Conservation (phyloP, 2,329 filamentous ascomycete genomes). For the Trichoderma polysporum region DNA sequence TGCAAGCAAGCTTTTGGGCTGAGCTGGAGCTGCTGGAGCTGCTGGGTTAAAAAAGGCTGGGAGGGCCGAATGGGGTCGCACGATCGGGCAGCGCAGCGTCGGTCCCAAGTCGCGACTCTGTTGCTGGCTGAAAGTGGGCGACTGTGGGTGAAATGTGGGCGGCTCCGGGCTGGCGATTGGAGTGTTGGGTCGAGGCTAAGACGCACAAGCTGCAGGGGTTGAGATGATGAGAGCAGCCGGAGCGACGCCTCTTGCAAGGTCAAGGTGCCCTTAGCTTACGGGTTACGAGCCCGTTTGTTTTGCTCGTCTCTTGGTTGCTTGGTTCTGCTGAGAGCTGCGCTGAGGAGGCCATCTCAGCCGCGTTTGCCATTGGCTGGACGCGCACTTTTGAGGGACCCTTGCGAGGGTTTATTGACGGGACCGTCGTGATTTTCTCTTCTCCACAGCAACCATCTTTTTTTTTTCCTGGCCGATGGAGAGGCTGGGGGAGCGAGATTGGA, state of each 20-base stretch:
- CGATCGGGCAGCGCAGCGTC: conserved; percentile 18
- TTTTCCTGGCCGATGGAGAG: neutral
- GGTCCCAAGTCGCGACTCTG: conserved; percentile 3
- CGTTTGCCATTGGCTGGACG: conserved; percentile 10
- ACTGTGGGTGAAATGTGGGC: conserved; percentile 16
- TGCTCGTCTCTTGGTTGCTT: neutral
- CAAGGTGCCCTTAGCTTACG: neutral
- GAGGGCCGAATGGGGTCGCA: conserved; percentile 11
- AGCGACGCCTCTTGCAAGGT: neutral
- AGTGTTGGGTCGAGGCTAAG: conserved; percentile 7
- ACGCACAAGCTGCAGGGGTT: conserved; percentile 6
- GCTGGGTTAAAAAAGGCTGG: conserved; percentile 8
- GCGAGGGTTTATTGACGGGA: conserved; percentile 1
- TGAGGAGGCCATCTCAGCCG: neutral
- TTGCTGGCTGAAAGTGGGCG: conserved; percentile 17
- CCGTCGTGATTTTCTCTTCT: conserved; percentile 12
- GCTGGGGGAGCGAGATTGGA: conserved; percentile 10
- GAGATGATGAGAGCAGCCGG: conserved; percentile 18
- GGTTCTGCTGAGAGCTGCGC: neutral
- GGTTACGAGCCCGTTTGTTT: neutral
- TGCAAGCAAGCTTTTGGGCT: conserved; percentile 20
- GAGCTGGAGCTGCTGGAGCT: conserved; percentile 8
- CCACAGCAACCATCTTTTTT: conserved; percentile 18
- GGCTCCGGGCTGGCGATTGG: conserved; percentile 16
- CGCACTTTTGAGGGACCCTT: neutral